Evolutionary conservation across 495 filamentous ascomycete genomes (phyloP), one percentile per base, ranked within the genome.

Genomic region (Schizothecium vesticola): DNA sequence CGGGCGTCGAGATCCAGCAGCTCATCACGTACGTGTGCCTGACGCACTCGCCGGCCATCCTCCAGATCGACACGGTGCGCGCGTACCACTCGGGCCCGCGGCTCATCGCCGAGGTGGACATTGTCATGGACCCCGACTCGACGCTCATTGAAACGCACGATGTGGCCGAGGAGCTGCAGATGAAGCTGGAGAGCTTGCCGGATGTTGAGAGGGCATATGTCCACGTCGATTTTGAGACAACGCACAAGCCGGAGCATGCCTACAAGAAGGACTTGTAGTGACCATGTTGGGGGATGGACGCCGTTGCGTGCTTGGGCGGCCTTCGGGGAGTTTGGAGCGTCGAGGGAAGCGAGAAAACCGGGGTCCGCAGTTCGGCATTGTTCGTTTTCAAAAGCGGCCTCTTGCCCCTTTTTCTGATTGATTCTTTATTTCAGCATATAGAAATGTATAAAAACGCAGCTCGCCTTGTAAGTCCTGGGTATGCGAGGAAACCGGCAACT

Each of bases 21-120:
- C 86, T 96, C 68, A 96, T 98, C 70, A 99, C 95, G 0, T 99
- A 99, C 79, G 92, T 98, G 75, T 93, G 92, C 51, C 89, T 99
- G 81, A 99, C 96, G 22, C 96, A 98, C 81, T 93, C 90, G 31
- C 87, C 90, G 9, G 63, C 72, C 19, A 92, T 99, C 76, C 83
- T 79, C 19, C 90, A 90, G 70, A 95, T 99, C 74, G 95, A 99
- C 76, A 99, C 95, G 19, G 95, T 98, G 33, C 87, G 95, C 56
- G 91, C 92, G 0, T 99, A 96, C 78, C 94, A 97, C 72, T 90
- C 88, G 21, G 95, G 95, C 3, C 96, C 94, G 4, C 85, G 94
- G 24, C 86, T 97, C 23, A 91, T 98, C 67, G 92, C 93, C 64
- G 92, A 96, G 79, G 91, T 96, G 9, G 92, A 96, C 71, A 85